Conservation (phyloP, 805 yeast species). For the Candida corydali region DNA sequence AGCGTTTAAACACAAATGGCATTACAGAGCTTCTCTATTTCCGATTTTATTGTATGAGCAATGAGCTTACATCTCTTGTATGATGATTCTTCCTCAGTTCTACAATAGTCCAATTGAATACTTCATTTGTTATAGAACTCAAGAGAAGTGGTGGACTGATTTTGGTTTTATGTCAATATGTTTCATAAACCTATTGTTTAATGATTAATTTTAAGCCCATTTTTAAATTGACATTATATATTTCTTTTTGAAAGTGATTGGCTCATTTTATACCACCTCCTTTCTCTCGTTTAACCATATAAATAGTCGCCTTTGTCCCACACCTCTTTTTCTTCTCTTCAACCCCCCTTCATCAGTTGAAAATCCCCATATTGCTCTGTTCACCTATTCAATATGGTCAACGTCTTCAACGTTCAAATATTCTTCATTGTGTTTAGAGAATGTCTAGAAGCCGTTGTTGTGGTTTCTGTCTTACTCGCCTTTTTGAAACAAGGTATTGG, state of each 20-base stretch:
- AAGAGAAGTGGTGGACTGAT: too few relatives aligned
- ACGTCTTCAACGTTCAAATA: conserved; percentile 68
- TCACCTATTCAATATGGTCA: conserved; percentile 35
- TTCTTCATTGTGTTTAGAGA: conserved; percentile 94
- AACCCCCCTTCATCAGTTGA: neutral
- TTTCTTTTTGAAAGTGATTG: too few relatives aligned
- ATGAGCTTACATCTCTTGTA: too few relatives aligned
- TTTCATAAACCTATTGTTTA: neutral
- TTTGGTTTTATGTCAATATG: too few relatives aligned
- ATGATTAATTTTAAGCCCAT: conserved; percentile 1
- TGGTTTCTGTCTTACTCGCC: conserved; percentile 86
- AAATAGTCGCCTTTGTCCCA: neutral
- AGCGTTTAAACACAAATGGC: too few relatives aligned
- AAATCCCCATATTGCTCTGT: neutral
- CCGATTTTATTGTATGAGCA: too few relatives aligned
- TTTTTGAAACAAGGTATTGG: conserved; percentile 89
- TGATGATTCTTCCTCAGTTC: too few relatives aligned
- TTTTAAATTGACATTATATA: neutral
- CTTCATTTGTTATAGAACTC: too few relatives aligned
- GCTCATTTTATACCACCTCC: too few relatives aligned
- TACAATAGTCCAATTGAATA: too few relatives aligned
- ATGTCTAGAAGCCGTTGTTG: conserved; percentile 85
- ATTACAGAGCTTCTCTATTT: too few relatives aligned
- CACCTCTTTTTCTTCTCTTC: neutral
- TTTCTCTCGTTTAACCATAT: neutral